Evolutionary conservation across 2,329 filamentous ascomycete genomes (phyloP), one percentile per base, ranked within the genome.

Genomic region (Cladosporium sp.): DNA sequence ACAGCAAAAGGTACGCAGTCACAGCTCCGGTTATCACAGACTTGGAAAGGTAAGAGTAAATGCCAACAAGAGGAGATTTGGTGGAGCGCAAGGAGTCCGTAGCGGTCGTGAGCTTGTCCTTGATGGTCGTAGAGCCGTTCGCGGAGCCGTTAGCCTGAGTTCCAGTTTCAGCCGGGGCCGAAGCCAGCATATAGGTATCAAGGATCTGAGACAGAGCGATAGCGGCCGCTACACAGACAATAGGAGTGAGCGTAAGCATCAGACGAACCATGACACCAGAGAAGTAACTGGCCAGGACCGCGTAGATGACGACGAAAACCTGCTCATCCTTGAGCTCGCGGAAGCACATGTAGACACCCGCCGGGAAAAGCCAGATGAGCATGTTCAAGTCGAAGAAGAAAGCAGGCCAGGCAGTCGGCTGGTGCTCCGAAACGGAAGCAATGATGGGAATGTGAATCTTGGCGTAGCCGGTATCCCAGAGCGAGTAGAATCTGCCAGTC

Each of bases 361-460:
- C 95, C 3, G 93, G 93, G 83, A 98, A 97, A 49, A 98, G 83
- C 93, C 93, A 98, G 74, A 98, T 95, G 65, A 98, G 81, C 77
- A 98, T 84, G 77, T 95, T 96, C 63, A 98, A 79, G 66, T 98
- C 93, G 71, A 98, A 98, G 78, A 98, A 98, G 80, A 96, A 98
- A 13, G 95, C 89, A 2, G 93, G 93, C 93, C 93, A 98, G 41
- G 93, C 93, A 35, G 93, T 98, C 51, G 93, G 93, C 75, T 98
- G 93, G 76, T 98, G 93, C 75, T 98, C 93, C 1, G 93, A 98
- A 43, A 98, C 93, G n/a, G 93, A 98, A 3, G 93, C 93, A 70
- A 98, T 98, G 68, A 98, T 98, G 56, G 93, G 93, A 68, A 98
- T 98, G 68, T 98, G 93, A 59, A 97, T 95, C 79, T 98, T 98